Evolutionary conservation across 129 eudicot genomes (phyloP).

Genomic region (Lactuca sativa): DNA sequence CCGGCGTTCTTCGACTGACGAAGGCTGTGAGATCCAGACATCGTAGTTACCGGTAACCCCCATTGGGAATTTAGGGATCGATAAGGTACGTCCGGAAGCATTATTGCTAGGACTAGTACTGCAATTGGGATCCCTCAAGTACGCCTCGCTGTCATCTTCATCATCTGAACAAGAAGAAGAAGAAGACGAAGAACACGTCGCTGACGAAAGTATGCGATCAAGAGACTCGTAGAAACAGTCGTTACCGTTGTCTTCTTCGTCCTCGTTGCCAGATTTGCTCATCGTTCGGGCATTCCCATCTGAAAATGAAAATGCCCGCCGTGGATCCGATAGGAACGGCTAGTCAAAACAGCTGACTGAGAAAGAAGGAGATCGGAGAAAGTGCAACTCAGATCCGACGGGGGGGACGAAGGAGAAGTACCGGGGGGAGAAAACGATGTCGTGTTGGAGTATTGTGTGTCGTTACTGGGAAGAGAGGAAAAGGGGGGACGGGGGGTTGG

Average conservation of each 20-base stretch:
- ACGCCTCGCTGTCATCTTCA: conserved; percentile 31
- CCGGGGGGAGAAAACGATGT: conserved; percentile 37
- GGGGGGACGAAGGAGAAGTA: conserved; percentile 9
- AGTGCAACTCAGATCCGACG: conserved; percentile 38
- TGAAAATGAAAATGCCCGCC: conserved; percentile 54
- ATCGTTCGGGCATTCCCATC: conserved; percentile 83
- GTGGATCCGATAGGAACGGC: conserved; percentile 14
- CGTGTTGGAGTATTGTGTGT: conserved; percentile 36
- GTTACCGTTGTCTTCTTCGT: conserved; percentile 46
- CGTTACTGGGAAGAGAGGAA: conserved; percentile 20
- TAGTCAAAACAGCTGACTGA: background rate
- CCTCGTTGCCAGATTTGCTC: conserved; percentile 61
- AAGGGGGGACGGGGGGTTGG: conserved; percentile 19
- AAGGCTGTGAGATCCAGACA: conserved; percentile 82
- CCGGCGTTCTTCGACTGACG: conserved; percentile 86
- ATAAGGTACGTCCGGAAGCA: conserved; percentile 10
- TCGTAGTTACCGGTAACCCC: conserved; percentile 65
- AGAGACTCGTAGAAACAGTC: conserved; percentile 85
- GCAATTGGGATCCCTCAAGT: conserved; percentile 20
- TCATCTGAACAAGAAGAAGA: conserved; percentile 40
- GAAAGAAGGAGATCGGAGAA: conserved; percentile 35
- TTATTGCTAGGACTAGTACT: conserved; percentile 19
- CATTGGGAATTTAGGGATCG: conserved; percentile 49
- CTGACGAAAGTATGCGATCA: conserved; percentile 83
- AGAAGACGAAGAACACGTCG: conserved; percentile 72